Base-by-base conservation (phyloP, 1,139 yeast genomes). In the Magnusiomyces starmeri region DNA sequence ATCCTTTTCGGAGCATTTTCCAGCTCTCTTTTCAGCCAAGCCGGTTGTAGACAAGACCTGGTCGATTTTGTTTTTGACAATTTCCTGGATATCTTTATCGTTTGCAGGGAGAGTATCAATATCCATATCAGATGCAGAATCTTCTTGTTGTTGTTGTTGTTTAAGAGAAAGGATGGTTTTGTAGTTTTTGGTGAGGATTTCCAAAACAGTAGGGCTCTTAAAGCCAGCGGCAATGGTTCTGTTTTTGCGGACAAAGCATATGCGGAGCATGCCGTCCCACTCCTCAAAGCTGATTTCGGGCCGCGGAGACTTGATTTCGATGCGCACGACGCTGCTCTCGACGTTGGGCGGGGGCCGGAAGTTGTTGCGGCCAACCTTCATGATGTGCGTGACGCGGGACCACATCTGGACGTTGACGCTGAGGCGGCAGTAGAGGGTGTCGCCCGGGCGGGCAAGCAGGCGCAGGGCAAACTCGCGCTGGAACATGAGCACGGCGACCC, bases 291-390 rank as follows among this genome's bases (percentile, higher is more conserved):
- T 96, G 39, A 92, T 82, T 61, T 85, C 81, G 6, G 98, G 98
- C 60, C 97, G 79, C 9, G 98, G 98, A 53, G 72, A 76, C 68
- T 92, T 92, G 54, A 94, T 82, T 68, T 90, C 98, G 50, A 92
- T 82, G 65, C 96, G 79, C 21, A 92, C 97, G 48, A 92, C 98
- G 42, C 95, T 84, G 0, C 97, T 88, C 69, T 92, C 99, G 55
- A 92, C 99, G 68, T 92, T 92, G 53, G 99, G 99, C 21, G 99
- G 99, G 39, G 99, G 99, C 59, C 97, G 78, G 75, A 92, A 92
- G 66, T 92, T 92, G 68, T 94, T 94, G 65, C 82, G 84, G 32
- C 98, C 97, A 41, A 92, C 98, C 69, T 94, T 94, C 99, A 92
- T 92, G 53, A 92, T 87, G 69, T 92, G 98, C 7, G 96, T 89